A percentile compares a stretch with the other conserved stretches of the same genome.
Evolutionary conservation across 2,329 filamentous ascomycete species (phyloP).

Genomic region (Penicillium sp.): DNA sequence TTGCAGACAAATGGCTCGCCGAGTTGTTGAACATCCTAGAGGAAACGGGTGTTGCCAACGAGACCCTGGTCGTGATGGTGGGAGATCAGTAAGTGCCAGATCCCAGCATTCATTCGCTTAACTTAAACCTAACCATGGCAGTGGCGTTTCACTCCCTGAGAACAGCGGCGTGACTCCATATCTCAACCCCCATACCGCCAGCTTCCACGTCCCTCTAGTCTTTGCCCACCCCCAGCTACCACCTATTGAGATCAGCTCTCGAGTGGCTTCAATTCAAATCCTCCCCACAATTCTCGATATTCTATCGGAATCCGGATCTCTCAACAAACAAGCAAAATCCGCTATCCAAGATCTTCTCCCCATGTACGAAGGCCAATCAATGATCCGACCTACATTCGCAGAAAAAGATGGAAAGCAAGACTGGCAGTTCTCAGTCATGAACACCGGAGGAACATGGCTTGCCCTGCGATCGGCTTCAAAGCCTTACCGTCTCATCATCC

Average conservation of each 20-base stretch:
- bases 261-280: not conserved
- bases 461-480: constrained; percentile 72
- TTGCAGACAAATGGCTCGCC: not conserved
- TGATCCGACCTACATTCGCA: constrained; percentile 44
- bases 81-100: not conserved
- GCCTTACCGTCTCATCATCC: constrained; percentile 69
- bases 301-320: constrained; percentile 42
- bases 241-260: not conserved
- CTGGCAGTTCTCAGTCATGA: constrained; percentile 39
- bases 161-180: not conserved
- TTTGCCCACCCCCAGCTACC: not conserved
- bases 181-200: not conserved
- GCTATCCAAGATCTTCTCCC: constrained; percentile 44
- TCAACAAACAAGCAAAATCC: constrained; percentile 33
- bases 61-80: not conserved
- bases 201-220: not conserved
- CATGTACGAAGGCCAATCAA: constrained; percentile 50
- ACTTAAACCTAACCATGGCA: not conserved
- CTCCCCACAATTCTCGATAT: constrained; percentile 50
- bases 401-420: constrained; percentile 36
- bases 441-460: constrained; percentile 52
- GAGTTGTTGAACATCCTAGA: not conserved
- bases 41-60: not conserved
- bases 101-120: not conserved
- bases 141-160: not conserved